Evolutionary conservation across 371 early-diverging fungal species (phyloP).

Genomic region (Cokeromyces recurvatus): DNA sequence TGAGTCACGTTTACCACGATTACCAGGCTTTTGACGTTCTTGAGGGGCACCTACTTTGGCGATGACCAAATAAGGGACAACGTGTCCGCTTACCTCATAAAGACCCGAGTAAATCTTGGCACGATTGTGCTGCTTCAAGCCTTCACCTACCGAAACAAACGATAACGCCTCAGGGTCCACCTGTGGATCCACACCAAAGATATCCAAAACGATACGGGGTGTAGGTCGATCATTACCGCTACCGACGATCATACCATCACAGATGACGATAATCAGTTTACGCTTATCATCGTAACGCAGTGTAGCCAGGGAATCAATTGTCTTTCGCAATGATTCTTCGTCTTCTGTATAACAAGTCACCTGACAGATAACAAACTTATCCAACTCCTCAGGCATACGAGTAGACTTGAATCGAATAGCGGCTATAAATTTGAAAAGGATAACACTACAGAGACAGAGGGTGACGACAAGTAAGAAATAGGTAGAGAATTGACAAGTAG

Average conservation of each 20-base stretch:
- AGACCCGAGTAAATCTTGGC: conserved; percentile 95
- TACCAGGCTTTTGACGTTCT: conserved; percentile 80
- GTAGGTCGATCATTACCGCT: conserved; percentile 93
- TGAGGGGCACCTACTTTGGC: conserved; percentile 80
- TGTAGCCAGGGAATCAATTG: conserved; percentile 63
- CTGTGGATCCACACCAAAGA: conserved; percentile 77
- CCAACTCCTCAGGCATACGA: conserved; percentile 68
- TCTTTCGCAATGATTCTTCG: conserved; percentile 60
- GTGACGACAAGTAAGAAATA: conserved; percentile 77
- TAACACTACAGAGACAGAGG: conserved; percentile 67
- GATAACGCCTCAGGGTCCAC: conserved; percentile 77
- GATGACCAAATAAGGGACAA: conserved; percentile 88
- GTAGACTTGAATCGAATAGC: conserved; percentile 62
- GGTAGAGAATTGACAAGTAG: conserved; percentile 76
- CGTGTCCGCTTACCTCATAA: conserved; percentile 78
- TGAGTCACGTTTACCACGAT: conserved; percentile 95
- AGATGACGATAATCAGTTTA: conserved; percentile 69
- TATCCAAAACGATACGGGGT: conserved; percentile 88
- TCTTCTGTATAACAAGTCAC: conserved; percentile 77
- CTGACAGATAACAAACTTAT: conserved; percentile 82
- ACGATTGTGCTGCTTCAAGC: conserved; percentile 80
- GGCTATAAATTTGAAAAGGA: conserved; percentile 82
- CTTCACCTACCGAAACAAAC: conserved; percentile 85
- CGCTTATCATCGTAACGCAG: conserved; percentile 61
- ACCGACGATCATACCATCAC: conserved; percentile 85